These are phyloP conservation scores for Herpomyces periplanetae DNA, from an alignment of 2,329 filamentous ascomycete species.

Conservation along the genomic window DNA sequence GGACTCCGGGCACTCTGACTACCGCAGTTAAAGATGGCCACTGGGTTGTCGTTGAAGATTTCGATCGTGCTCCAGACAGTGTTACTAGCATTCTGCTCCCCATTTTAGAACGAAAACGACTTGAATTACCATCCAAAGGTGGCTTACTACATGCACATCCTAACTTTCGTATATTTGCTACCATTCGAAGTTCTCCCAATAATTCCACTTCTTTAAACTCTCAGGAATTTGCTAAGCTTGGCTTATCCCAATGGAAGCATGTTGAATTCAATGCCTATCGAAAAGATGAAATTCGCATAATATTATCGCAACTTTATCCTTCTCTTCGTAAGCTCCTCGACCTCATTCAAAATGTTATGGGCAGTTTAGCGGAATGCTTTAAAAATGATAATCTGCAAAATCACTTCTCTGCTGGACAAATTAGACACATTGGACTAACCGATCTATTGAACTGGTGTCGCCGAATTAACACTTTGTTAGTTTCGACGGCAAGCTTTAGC, in stretches of 20 bases:
- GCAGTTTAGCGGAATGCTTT: no score
- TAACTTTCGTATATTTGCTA: constrained; percentile 68
- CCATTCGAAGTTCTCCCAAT: constrained; percentile 28
- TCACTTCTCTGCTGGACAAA: no score
- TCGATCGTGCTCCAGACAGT: constrained; percentile 75
- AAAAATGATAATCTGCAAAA: no score
- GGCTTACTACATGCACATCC: constrained; percentile 45
- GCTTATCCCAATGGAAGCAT: constrained; percentile 46
- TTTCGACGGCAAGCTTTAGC: constrained; percentile 18
- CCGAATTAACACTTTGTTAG: constrained; percentile 25
- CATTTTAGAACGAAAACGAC: constrained; percentile 59
- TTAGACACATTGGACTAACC: no score
- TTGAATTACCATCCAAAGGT: constrained; percentile 55
- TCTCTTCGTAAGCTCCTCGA: no score
- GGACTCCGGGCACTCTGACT: constrained; percentile 67
- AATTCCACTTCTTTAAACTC: constrained; percentile 9
- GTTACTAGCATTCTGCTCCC: constrained; percentile 73
- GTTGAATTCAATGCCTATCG: constrained; percentile 26
- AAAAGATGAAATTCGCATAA: constrained; percentile 26
- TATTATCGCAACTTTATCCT: constrained; percentile 30
- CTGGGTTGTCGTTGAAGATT: constrained; percentile 88
- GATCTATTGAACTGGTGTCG: constrained; percentile 77
- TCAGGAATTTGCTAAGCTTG: constrained; percentile 27
- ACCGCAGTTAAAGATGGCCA: constrained; percentile 71
- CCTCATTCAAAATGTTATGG: no score